These are phyloP conservation scores for Paramecium octaurelia DNA, from an alignment of 73 alveolate genomes.

Conservation along the genomic window DNA sequence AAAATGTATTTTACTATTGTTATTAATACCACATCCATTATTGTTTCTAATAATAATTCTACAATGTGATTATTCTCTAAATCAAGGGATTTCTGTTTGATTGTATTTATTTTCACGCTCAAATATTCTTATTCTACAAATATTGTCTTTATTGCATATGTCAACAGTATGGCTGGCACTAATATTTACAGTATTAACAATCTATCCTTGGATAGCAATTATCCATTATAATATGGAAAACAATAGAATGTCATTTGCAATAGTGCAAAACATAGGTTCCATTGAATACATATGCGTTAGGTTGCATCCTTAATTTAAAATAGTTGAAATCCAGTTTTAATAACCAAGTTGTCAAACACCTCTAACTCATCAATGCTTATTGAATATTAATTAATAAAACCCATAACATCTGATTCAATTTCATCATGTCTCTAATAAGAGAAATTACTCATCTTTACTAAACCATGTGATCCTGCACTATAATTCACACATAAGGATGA, in stretches of 20 bases:
- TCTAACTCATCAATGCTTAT: neutral
- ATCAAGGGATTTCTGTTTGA: neutral
- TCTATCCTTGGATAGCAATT: neutral
- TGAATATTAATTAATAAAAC: neutral
- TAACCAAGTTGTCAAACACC: neutral
- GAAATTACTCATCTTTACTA: neutral
- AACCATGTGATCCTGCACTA: slow-evolving; percentile 32
- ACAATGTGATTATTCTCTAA: neutral
- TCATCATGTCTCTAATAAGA: neutral
- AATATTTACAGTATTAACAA: neutral
- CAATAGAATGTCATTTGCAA: neutral
- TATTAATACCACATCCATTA: neutral
- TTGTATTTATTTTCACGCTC: neutral
- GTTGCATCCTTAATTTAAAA: slow-evolving; percentile 20
- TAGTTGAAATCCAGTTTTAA: slow-evolving; percentile 2
- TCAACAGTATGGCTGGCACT: neutral
- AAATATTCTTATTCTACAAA: slow-evolving; percentile 7
- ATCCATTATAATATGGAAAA: neutral
- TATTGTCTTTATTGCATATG: neutral
- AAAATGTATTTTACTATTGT: neutral
- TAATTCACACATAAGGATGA: neutral
- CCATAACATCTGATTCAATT: neutral
- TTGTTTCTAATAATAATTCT: neutral
- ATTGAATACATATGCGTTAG: neutral
- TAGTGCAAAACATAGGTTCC: neutral